Evolutionary conservation across 345 rosid genomes (phyloP).

Genomic region (Boechera retrofracta): DNA sequence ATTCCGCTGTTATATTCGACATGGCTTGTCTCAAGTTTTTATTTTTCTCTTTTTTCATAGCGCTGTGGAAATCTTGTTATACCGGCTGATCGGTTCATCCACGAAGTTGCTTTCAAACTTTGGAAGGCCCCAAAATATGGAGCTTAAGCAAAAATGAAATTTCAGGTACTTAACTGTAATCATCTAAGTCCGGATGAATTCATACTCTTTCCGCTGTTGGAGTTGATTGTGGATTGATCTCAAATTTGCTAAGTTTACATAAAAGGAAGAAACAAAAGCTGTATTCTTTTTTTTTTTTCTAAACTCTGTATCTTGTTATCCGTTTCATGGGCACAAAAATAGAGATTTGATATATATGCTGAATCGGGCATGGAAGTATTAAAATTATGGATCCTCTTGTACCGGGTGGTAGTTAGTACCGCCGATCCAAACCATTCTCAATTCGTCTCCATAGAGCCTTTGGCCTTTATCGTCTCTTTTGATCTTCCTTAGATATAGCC

Average conservation of each 20-base stretch:
- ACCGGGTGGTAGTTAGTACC: slow-evolving; percentile 41
- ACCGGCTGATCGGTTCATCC: slow-evolving; percentile 90
- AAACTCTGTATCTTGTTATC: slow-evolving; percentile 1
- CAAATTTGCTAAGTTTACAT: slow-evolving; percentile 27
- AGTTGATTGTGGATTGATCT: slow-evolving; percentile 21
- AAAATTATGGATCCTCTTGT: slow-evolving; percentile 3
- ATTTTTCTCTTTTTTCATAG: slow-evolving; percentile 46
- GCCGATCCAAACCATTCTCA: slow-evolving; percentile 38
- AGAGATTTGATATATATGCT: slow-evolving; percentile 1
- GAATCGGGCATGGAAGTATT: background rate
- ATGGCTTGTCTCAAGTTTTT: slow-evolving; percentile 17
- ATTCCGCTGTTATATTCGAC: background rate
- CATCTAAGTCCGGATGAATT: background rate
- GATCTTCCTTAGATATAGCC: slow-evolving; percentile 37
- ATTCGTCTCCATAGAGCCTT: slow-evolving; percentile 16
- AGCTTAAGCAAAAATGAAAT: slow-evolving; percentile 52
- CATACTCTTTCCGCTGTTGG: slow-evolving; percentile 20
- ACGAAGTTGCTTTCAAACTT: slow-evolving; percentile 96
- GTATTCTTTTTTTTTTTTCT: background rate
- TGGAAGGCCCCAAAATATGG: slow-evolving; percentile 99
- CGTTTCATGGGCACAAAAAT: background rate
- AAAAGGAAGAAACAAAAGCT: slow-evolving; percentile 15
- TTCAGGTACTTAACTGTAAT: slow-evolving; percentile 26
- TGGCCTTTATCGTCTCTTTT: slow-evolving; percentile 28
- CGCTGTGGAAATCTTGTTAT: slow-evolving; percentile 72